Percentiles rank a stretch among this genome's conserved stretches.
phyloP scores from a whole-genome alignment of 2,329 filamentous ascomycete genomes.

The Eutypella sp. region DNA sequence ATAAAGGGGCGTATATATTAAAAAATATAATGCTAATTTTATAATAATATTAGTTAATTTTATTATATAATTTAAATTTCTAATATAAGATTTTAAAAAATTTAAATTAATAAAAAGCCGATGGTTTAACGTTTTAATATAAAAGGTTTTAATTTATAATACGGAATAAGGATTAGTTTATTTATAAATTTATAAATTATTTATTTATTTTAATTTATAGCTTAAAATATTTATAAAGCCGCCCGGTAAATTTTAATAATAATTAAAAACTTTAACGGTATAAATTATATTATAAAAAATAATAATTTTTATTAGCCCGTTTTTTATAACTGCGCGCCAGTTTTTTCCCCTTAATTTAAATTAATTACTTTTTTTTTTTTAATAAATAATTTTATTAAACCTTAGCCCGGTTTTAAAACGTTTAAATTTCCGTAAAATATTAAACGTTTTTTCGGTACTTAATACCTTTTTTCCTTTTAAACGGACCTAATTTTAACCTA shows the following conservation, averaged over 20 bases:
- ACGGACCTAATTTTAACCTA: too few relatives aligned
- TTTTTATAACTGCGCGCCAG: too few relatives aligned
- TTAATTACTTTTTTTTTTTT: background rate
- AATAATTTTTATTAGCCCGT: background rate
- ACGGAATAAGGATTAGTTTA: background rate
- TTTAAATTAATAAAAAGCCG: background rate
- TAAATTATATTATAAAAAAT: background rate
- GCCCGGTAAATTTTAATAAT: too few relatives aligned
- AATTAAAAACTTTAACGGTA: background rate
- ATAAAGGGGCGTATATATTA: too few relatives aligned
- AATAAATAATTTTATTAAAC: background rate
- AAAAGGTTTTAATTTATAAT: background rate
- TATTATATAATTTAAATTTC: background rate
- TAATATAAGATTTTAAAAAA: background rate
- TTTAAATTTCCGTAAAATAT: background rate
- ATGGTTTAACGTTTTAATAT: background rate
- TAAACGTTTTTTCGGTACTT: background rate
- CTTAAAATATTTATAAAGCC: too few relatives aligned
- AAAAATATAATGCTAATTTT: too few relatives aligned
- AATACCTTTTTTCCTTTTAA: background rate
- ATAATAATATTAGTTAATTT: background rate
- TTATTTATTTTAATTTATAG: background rate
- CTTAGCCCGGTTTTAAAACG: background rate
- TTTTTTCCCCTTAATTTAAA: too few relatives aligned
- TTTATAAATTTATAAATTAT: background rate